These are phyloP conservation scores for Coemansia sp. DNA, from an alignment of 192 early-diverging fungal genomes.

Conservation along the genomic window DNA sequence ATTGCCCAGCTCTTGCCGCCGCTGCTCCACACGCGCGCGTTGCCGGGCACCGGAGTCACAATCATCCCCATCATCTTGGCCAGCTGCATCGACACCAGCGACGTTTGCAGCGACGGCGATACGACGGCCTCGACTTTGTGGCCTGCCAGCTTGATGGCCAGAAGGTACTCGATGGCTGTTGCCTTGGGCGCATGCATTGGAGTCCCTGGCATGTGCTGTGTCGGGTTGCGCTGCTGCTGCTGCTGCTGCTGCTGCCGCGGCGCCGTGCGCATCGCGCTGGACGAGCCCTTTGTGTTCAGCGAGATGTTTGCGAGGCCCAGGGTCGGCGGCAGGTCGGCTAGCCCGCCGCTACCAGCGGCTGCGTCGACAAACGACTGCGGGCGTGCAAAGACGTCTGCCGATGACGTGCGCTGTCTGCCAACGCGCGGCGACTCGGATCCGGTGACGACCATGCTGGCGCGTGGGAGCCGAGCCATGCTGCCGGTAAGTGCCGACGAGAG, in stretches of 20 bases:
- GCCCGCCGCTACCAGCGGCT: too few species aligned
- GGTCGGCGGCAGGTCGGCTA: too few species aligned
- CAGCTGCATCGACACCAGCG: slow-evolving; percentile 39
- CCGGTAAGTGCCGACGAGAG: slow-evolving; percentile 1
- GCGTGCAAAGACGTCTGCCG: slow-evolving; percentile 13
- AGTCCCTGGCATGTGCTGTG: slow-evolving; percentile 7
- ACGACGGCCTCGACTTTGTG: slow-evolving; percentile 32
- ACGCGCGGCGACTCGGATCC: slow-evolving; percentile 19
- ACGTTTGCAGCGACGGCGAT: slow-evolving; percentile 36
- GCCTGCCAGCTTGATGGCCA: slow-evolving; percentile 25
- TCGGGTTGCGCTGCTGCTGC: slow-evolving; percentile 4
- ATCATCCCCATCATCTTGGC: slow-evolving; percentile 30
- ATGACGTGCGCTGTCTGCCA: slow-evolving; percentile 20
- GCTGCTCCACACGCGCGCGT: slow-evolving; percentile 39
- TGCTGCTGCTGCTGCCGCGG: slow-evolving; percentile 4
- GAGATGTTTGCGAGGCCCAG: too few species aligned
- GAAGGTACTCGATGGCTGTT: slow-evolving; percentile 17
- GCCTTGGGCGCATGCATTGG: slow-evolving; percentile 4
- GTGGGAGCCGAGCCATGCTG: slow-evolving; percentile 12
- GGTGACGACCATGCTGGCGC: slow-evolving; percentile 23
- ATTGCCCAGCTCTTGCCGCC: slow-evolving; percentile 38
- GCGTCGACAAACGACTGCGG: slow-evolving; percentile 16
- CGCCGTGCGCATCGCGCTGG: slow-evolving; percentile 11
- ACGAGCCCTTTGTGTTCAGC: slow-evolving; percentile 27
- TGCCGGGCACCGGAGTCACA: slow-evolving; percentile 9